Evolutionary conservation across 371 early-diverging fungal species (phyloP), one percentile per base, ranked within the genome.

Genomic region (Mortierella sp.): DNA sequence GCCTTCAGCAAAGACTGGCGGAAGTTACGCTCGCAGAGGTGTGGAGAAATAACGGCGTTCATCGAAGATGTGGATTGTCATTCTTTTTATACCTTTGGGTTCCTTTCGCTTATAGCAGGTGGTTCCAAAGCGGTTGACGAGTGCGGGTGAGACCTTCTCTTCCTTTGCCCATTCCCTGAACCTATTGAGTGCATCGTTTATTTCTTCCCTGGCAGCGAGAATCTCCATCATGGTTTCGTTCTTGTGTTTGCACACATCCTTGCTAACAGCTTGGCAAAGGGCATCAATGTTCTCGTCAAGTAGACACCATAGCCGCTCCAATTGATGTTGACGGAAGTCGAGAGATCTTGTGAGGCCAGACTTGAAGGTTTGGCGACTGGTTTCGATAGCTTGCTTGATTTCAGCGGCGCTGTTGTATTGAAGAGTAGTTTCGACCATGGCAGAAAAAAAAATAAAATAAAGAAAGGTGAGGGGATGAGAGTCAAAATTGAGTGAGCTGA

Each of bases 221-320:
- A 93, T 84, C 64, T 95, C 96, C 40, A 83, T 76, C 16, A 89
- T 62, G 24, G 88, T 72, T 62, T 89, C 85, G 40, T 83, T 75
- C 75, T 92, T 90, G 66, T 87, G 84, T 73, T 91, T 90, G 67
- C 75, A 81, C 86, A 94, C 70, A 84, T 96, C 97, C 63, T 87
- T 80, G 70, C 74, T 61, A 37, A 94, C 64, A 26, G 95, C 94
- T 2, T 89, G 88, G 40, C 73, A 70, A 51, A 96, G 55, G 12
- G 67, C 75, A 9, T 87, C 88, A 77, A 90, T 86, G 77, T 96
- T 91, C 40, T 95, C 92, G 26, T 86, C 84, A 52, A 95, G 37
- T 52, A 95, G 72, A 8, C 84, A 64, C 75, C 91, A 90, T 8
- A 96, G 73, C 30, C 84, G 87, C 45, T 89, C 87, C 37, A 96